Percentiles rank a stretch among this genome's conserved stretches.
Evolutionary conservation across 768 basidiomycete species (phyloP).

Genomic region (Pleurotus sapidus): DNA sequence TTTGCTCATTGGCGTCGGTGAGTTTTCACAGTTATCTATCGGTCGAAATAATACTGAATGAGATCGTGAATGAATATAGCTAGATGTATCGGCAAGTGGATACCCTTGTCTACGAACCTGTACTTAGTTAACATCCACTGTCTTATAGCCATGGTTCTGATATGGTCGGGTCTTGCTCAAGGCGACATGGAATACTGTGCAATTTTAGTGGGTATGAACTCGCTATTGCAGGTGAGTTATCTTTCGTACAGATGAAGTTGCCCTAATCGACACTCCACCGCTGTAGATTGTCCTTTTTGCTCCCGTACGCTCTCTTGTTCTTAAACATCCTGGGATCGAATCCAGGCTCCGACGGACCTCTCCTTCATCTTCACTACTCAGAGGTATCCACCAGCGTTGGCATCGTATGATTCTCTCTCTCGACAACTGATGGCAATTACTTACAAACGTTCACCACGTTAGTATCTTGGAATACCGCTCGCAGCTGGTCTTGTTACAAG

Average conservation of each 20-base stretch:
- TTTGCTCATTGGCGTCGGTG: constrained; percentile 75
- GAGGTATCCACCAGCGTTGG: constrained; percentile 64
- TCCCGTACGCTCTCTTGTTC: constrained; percentile 73
- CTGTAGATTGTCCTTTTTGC: constrained; percentile 72
- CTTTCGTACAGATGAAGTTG: not conserved
- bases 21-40: not conserved
- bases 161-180: constrained; percentile 75
- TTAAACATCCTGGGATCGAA: constrained; percentile 59
- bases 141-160: constrained; percentile 75
- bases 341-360: constrained; percentile 25
- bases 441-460: not conserved
- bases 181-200: constrained; percentile 75
- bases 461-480: constrained; percentile 86
- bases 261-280: not conserved
- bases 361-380: constrained; percentile 51
- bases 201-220: constrained; percentile 79
- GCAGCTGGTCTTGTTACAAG: constrained; percentile 71
- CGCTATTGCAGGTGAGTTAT: constrained; percentile 37
- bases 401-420: constrained; percentile 47
- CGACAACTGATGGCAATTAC: not conserved
- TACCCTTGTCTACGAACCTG: not conserved
- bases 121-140: constrained; percentile 17
- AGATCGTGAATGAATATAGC: not conserved
- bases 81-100: not conserved
- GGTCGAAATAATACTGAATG: not conserved